Base-by-base conservation (phyloP, 2,329 filamentous ascomycete genomes). In the Claviceps digitariae region DNA sequence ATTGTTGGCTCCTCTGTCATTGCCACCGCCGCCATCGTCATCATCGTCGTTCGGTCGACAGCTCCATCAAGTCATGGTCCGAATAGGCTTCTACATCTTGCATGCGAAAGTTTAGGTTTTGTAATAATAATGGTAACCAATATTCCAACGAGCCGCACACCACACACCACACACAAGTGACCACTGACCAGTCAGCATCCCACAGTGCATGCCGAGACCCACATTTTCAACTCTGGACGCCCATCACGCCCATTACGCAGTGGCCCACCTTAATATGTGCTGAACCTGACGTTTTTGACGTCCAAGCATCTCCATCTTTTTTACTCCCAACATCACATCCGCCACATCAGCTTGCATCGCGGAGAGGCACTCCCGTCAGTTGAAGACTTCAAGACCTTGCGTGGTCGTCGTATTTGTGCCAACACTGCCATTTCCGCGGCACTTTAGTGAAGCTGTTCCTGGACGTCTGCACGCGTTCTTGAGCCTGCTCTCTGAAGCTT, bases 391-490 rank as follows among this genome's bases (percentile, higher is more conserved):
- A 27, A n/a, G 13, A 21, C 25, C 9, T 31, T 23, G 12, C 27
- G 15, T 21, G 10, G 20, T 13, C n/a, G 17, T 27, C 10, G 5
- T 46, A 20, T 13, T 49, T 50, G 50, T 34, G 41, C 52, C 57
- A 23, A n/a, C 17, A 43, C 9, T 9, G 13, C 13, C 34, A n/a
- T 49, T 49, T 27, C 47, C 48, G 54, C 50, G 53, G 43, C 55
- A 36, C 47, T 46, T 47, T 48, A 40, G 44, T 27, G 40, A 49
- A 69, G 63, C 67, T 69, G 59, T 64, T 64, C 59, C 57, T 61
- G 63, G 67, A 62, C 67, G 69, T 67, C 67, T 72, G 69, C 69
- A 72, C 69, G 61, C 66, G 66, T 64, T 64, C 64, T 64, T 55
- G 64, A 59, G 66, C 60, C 58, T 27, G 48, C 53, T 54, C 48